Conservation (phyloP, 2,329 filamentous ascomycete species). For the Cercospora sojina region DNA sequence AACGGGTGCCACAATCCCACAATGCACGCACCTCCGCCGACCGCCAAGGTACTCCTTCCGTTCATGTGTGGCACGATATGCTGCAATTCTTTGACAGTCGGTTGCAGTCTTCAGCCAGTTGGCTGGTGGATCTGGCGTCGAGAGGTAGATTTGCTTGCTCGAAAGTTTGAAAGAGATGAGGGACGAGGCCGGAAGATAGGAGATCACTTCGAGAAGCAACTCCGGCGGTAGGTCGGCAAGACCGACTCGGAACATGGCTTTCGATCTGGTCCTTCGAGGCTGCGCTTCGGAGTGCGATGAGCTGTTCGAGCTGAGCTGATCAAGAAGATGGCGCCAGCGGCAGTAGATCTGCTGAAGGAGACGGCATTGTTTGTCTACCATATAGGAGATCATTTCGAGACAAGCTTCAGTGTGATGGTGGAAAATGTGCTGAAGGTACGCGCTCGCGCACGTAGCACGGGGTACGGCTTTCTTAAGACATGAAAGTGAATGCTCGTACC, state of each 20-base stretch:
- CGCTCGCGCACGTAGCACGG: constrained; percentile 2
- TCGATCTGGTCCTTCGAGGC: neutral
- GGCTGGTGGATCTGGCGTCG: constrained; percentile 19
- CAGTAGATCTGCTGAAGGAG: constrained; percentile 3
- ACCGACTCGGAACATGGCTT: constrained; percentile 1
- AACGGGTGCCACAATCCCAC: constrained; percentile 20
- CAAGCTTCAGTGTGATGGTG: constrained; percentile 6
- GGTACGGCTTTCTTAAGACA: constrained; percentile 6
- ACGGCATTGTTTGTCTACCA: neutral
- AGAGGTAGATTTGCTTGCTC: constrained; percentile 35
- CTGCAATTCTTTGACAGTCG: constrained; percentile 30
- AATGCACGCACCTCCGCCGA: constrained; percentile 31
- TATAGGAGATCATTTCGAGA: constrained; percentile 10
- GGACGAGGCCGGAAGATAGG: constrained; percentile 40
- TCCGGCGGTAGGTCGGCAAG: constrained; percentile 40
- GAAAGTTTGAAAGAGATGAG: constrained; percentile 43
- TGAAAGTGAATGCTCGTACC: constrained; percentile 7
- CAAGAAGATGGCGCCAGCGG: constrained; percentile 3
- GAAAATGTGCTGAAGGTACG: neutral
- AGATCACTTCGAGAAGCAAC: constrained; percentile 36
- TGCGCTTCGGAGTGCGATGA: neutral
- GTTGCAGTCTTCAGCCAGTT: constrained; percentile 24
- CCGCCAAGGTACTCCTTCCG: constrained; percentile 22
- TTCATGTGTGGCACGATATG: constrained; percentile 29
- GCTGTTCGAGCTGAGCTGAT: neutral